Percentiles rank a stretch among this genome's conserved stretches.
These are phyloP conservation scores for Stephania yunnanensis DNA, from an alignment of 164 flowering plant genomes.

Conservation along the genomic window DNA sequence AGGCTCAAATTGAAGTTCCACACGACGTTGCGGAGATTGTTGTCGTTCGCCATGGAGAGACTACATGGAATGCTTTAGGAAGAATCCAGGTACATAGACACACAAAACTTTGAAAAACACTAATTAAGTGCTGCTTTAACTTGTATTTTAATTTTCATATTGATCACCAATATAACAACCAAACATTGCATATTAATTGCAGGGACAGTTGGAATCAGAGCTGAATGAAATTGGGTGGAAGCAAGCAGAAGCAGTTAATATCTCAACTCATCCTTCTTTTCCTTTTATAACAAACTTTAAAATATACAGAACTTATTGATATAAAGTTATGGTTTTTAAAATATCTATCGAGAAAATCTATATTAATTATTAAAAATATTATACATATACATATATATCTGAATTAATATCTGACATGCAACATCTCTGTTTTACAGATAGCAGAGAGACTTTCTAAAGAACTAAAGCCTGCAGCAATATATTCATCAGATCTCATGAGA, in stretches of 20 bases:
- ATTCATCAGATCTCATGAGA: constrained; percentile 18
- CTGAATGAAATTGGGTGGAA: constrained; percentile 21
- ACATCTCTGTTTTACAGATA: constrained; percentile 10
- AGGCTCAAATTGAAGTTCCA: constrained; percentile 9
- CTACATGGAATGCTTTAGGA: constrained; percentile 21
- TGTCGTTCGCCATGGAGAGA: constrained; percentile 21
- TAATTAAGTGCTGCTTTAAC: no score
- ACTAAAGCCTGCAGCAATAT: constrained; percentile 15
- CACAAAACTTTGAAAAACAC: no score
- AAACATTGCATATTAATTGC: neutral
- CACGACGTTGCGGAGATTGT: constrained; percentile 19
- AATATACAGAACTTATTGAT: neutral
- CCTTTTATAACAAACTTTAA: neutral
- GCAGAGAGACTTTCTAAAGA: constrained; percentile 17
- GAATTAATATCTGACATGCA: neutral
- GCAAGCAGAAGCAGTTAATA: constrained; percentile 18
- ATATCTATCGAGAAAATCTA: neutral
- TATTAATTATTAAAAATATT: neutral
- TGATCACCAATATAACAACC: no score
- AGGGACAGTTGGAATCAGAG: constrained; percentile 18
- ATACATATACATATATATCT: neutral
- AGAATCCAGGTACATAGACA: constrained; percentile 14
- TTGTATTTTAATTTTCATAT: no score
- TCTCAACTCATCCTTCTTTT: neutral
- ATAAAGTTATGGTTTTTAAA: neutral